These are phyloP conservation scores for Vitis hybrid DNA, from an alignment of 177 flowering plant genomes.

Conservation along the genomic window DNA sequence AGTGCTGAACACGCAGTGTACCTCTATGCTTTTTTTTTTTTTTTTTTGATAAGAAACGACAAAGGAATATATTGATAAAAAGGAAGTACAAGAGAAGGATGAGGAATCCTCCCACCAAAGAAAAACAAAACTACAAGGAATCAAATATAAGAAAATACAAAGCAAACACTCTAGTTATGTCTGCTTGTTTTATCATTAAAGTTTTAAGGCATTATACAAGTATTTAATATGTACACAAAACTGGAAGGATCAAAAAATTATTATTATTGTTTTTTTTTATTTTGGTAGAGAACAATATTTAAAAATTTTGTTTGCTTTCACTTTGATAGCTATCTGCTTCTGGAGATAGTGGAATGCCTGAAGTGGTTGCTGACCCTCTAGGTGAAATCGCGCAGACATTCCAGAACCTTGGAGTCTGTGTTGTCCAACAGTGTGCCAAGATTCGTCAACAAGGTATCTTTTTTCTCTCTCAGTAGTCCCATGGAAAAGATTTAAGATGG, in stretches of 20 bases:
- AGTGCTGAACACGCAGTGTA: not conserved
- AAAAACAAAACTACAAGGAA: too few species aligned
- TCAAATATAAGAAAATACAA: too few species aligned
- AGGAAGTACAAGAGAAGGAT: too few species aligned
- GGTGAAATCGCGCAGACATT: conserved; percentile 86
- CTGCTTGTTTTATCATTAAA: not conserved
- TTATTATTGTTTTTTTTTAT: too few species aligned
- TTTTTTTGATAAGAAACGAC: too few species aligned
- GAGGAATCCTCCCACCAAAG: too few species aligned
- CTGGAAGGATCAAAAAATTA: not conserved
- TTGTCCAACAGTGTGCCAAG: conserved; percentile 97
- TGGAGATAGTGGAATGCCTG: conserved; percentile 97
- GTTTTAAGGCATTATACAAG: too few species aligned
- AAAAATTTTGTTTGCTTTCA: conserved; percentile 2
- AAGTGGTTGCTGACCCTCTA: conserved; percentile 87
- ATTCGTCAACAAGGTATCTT: conserved; percentile 90
- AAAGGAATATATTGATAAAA: too few species aligned
- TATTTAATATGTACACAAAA: not conserved
- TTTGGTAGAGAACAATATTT: not conserved
- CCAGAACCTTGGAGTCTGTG: conserved; percentile 90
- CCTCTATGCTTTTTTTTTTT: conserved; percentile 5
- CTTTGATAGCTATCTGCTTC: conserved; percentile 83
- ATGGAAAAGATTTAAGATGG: not conserved
- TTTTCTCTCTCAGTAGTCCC: not conserved
- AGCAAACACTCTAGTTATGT: not conserved